Conservation (phyloP, 805 yeast genomes). For the Wickerhamiella parazyma region DNA sequence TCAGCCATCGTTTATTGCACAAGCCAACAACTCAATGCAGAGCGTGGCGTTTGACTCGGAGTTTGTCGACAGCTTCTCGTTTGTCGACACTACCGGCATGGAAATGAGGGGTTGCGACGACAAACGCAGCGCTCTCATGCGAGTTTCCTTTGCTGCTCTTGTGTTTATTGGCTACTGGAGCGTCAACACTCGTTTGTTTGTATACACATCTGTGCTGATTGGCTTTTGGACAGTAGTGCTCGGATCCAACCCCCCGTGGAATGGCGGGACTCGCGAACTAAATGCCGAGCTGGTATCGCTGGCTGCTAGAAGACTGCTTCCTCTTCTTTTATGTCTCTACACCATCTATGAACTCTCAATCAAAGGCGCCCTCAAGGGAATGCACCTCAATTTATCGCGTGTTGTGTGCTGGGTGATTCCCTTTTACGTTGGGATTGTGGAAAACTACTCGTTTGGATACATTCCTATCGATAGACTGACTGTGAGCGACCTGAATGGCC, state of each 20-base stretch:
- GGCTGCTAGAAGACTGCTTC: conserved; percentile 63
- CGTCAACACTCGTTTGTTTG: conserved; percentile 41
- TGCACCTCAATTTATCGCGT: conserved; percentile 25
- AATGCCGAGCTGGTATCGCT: conserved; percentile 52
- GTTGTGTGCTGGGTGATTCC: conserved; percentile 58
- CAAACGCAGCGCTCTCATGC: conserved; percentile 44
- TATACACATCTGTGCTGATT: conserved; percentile 45
- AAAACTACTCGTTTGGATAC: conserved; percentile 78
- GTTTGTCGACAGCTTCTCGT: conserved; percentile 61
- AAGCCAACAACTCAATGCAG: conserved; percentile 42
- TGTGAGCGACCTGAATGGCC: conserved; percentile 50
- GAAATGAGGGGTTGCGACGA: conserved; percentile 48
- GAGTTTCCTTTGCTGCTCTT: conserved; percentile 49
- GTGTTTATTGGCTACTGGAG: conserved; percentile 30
- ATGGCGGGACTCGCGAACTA: conserved; percentile 35
- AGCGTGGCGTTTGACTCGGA: conserved; percentile 48
- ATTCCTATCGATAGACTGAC: conserved; percentile 80
- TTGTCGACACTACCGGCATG: conserved; percentile 31
- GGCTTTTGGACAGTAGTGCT: conserved; percentile 78
- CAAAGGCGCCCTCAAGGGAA: conserved; percentile 13
- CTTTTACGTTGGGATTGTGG: conserved; percentile 73
- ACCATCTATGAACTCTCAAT: conserved; percentile 51
- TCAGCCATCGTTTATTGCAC: conserved; percentile 34
- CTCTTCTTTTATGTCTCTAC: conserved; percentile 55
- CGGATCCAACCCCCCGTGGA: conserved; percentile 61